These are phyloP conservation scores for Phytophthora pinifolia DNA, from an alignment of 352 stramenopile genomes.

Conservation along the genomic window DNA sequence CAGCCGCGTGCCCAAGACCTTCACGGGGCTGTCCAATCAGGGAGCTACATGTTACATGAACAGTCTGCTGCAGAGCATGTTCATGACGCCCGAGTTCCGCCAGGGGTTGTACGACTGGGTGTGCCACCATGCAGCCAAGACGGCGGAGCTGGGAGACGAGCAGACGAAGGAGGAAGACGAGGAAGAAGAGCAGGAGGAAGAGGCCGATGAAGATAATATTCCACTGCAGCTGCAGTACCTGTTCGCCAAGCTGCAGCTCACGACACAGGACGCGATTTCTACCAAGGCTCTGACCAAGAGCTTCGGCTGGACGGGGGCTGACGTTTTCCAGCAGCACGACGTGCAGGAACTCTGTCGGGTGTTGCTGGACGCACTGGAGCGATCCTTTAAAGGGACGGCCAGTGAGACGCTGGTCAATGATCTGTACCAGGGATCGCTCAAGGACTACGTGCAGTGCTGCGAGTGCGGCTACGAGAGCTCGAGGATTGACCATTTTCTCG, in stretches of 20 bases:
- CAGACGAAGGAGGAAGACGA: slow-evolving; percentile 14
- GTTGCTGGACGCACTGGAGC: slow-evolving; percentile 90
- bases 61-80: slow-evolving; percentile 91
- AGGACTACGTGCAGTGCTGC: slow-evolving; percentile 89
- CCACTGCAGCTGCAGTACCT: slow-evolving; percentile 91
- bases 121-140: slow-evolving; percentile 13
- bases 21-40: slow-evolving; percentile 88
- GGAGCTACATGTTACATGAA: slow-evolving; percentile 96
- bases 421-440: slow-evolving; percentile 80
- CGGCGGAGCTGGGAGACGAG: background rate
- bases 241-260: slow-evolving; percentile 90
- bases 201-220: slow-evolving; percentile 77
- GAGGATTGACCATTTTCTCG: slow-evolving; percentile 85
- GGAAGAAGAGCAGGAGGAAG: slow-evolving; percentile 27
- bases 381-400: slow-evolving; percentile 82
- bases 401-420: slow-evolving; percentile 90
- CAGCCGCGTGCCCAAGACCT: slow-evolving; percentile 36
- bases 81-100: slow-evolving; percentile 88
- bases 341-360: slow-evolving; percentile 91
- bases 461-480: slow-evolving; percentile 85
- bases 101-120: slow-evolving; percentile 78
- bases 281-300: slow-evolving; percentile 89
- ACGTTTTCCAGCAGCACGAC: slow-evolving; percentile 92
- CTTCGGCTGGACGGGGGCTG: slow-evolving; percentile 89
- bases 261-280: slow-evolving; percentile 62